A percentile compares a stretch with the other conserved stretches of the same genome.
Evolutionary conservation across 2,329 filamentous ascomycete genomes (phyloP).

Genomic region (Colletotrichum endophyticum): DNA sequence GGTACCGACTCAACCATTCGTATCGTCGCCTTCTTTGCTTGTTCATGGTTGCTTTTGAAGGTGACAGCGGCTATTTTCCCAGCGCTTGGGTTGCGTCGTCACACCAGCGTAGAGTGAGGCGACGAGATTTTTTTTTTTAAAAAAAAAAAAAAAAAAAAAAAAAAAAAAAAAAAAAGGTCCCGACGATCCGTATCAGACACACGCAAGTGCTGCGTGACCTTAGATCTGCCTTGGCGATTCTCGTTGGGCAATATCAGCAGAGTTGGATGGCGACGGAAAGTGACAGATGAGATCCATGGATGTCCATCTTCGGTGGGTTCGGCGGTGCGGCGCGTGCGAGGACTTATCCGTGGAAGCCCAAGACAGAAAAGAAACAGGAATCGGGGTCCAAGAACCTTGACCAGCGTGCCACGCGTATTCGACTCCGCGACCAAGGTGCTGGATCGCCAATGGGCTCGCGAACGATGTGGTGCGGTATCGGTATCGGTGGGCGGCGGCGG

Average conservation of each 20-base stretch:
- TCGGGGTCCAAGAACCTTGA: not conserved
- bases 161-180: not conserved
- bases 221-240: not conserved
- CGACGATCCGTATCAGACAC: not conserved
- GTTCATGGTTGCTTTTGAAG: not conserved
- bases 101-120: not conserved
- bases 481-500: not conserved
- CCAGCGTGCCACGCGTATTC: constrained; percentile 1
- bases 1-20: not conserved
- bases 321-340: not conserved
- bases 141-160: not conserved
- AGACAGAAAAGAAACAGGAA: not conserved
- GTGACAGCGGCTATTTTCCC: not conserved
- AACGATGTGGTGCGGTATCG: not conserved
- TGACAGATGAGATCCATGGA: not conserved
- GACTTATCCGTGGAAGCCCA: not conserved
- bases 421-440: constrained; percentile 10
- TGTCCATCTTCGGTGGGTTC: not conserved
- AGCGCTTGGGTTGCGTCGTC: not conserved
- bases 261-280: not conserved
- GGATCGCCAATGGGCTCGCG: constrained; percentile 1
- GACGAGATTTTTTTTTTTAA: too few species aligned
- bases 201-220: not conserved
- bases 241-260: not conserved
- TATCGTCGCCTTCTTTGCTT: not conserved